These are phyloP conservation scores for Hyaloscypha finlandica DNA, from an alignment of 495 filamentous ascomycete genomes.

Conservation along the genomic window DNA sequence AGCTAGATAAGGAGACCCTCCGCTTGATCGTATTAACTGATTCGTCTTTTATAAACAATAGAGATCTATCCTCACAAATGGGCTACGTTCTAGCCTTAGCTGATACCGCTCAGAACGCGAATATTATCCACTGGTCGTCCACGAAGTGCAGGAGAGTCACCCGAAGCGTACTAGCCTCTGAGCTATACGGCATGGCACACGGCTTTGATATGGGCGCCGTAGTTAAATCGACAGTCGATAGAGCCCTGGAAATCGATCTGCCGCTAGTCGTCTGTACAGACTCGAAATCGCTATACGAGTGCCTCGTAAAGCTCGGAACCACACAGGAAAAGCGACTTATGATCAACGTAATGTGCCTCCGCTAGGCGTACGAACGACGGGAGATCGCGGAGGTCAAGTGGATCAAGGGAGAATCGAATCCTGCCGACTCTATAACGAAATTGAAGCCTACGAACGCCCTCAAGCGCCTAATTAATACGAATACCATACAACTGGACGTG, in stretches of 20 bases:
- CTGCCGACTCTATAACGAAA: slow-evolving; percentile 28
- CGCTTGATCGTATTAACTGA: no score
- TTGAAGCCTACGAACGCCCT: slow-evolving; percentile 11
- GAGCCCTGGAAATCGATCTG: slow-evolving; percentile 9
- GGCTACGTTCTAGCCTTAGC: slow-evolving; percentile 24
- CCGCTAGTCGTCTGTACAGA: slow-evolving; percentile 20
- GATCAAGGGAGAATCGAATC: no score
- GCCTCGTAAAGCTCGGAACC: slow-evolving; percentile 15
- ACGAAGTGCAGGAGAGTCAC: slow-evolving; percentile 30
- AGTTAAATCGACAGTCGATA: slow-evolving; percentile 20
- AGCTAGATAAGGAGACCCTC: no score
- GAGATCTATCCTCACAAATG: no score
- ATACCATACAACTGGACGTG: slow-evolving; percentile 12
- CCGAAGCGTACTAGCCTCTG: slow-evolving; percentile 19
- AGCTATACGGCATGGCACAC: slow-evolving; percentile 20
- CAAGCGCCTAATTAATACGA: slow-evolving; percentile 25
- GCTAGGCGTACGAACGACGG: slow-evolving; percentile 21
- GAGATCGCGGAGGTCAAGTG: slow-evolving; percentile 29
- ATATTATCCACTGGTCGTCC: slow-evolving; percentile 23
- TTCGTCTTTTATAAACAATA: no score
- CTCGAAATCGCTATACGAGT: slow-evolving; percentile 25
- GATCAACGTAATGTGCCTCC: slow-evolving; percentile 16
- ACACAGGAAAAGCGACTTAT: slow-evolving; percentile 23
- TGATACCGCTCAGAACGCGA: slow-evolving; percentile 5
- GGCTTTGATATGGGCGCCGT: slow-evolving; percentile 18